phyloP scores from a whole-genome alignment of 495 filamentous ascomycete species.

The Jackrogersella multiformis region DNA sequence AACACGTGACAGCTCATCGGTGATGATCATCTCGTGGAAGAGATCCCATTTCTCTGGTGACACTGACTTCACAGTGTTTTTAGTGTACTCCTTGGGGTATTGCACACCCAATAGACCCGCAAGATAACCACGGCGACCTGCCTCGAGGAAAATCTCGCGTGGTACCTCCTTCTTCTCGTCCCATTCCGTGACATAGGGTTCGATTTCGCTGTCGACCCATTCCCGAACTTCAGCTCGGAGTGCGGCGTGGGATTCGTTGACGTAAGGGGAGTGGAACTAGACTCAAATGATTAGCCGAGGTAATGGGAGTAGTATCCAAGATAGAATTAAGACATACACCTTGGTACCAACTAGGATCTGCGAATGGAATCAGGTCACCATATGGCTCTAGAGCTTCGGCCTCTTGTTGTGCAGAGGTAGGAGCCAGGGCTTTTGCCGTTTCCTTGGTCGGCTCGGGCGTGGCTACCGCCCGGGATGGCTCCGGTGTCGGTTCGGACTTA shows the following conservation, averaged over 20 bases:
- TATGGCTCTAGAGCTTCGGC: slow-evolving; percentile 81
- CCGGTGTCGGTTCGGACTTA: slow-evolving; percentile 52
- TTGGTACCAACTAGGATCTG: slow-evolving; percentile 96
- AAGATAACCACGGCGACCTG: slow-evolving; percentile 91
- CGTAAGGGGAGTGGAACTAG: slow-evolving; percentile 96
- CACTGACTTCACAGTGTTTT: slow-evolving; percentile 77
- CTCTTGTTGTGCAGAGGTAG: slow-evolving; percentile 60
- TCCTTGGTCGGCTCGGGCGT: slow-evolving; percentile 62
- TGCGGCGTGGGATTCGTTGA: slow-evolving; percentile 89
- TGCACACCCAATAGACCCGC: slow-evolving; percentile 85
- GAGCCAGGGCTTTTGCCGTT: slow-evolving; percentile 57
- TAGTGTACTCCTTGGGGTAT: slow-evolving; percentile 78
- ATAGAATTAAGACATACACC: slow-evolving; percentile 62
- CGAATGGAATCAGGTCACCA: slow-evolving; percentile 88
- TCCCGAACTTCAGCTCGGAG: slow-evolving; percentile 88
- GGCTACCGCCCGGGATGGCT: slow-evolving; percentile 62
- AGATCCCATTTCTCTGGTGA: slow-evolving; percentile 92
- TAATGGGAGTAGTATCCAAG: not conserved
- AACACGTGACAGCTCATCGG: slow-evolving; percentile 88
- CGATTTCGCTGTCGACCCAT: slow-evolving; percentile 91
- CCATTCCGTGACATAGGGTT: slow-evolving; percentile 94
- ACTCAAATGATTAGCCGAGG: slow-evolving; percentile 8
- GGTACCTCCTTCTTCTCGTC: slow-evolving; percentile 93
- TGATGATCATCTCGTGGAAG: slow-evolving; percentile 95
- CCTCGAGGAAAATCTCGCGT: slow-evolving; percentile 88